A percentile compares a stretch with the other conserved stretches of the same genome.
Conservation (phyloP, 2,329 filamentous ascomycete species). For the Fusarium pseudoanthophilum region DNA sequence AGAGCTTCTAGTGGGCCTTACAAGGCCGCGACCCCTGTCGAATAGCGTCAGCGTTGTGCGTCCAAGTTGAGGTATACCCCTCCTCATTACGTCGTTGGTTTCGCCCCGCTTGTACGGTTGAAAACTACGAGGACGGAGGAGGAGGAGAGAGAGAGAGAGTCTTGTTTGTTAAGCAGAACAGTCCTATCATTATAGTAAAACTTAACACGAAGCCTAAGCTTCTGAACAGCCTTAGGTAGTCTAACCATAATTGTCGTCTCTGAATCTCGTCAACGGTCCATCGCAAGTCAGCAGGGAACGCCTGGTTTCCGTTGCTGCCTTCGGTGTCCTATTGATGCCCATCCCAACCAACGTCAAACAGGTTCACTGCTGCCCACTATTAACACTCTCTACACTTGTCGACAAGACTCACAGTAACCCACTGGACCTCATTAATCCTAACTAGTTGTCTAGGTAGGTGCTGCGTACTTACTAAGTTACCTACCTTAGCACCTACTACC, state of each 20-base stretch:
- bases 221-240: neutral
- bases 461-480: neutral
- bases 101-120: slow-evolving; percentile 22
- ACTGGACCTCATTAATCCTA: slow-evolving; percentile 30
- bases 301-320: slow-evolving; percentile 34
- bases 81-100: slow-evolving; percentile 44
- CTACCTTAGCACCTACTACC: too few species aligned
- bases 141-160: neutral
- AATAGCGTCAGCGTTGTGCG: slow-evolving; percentile 40
- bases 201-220: neutral
- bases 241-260: neutral
- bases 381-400: slow-evolving; percentile 7
- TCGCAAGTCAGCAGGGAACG: slow-evolving; percentile 20
- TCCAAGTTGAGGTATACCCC: slow-evolving; percentile 31
- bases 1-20: slow-evolving; percentile 22
- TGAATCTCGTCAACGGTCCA: neutral
- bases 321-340: slow-evolving; percentile 36
- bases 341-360: slow-evolving; percentile 28
- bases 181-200: slow-evolving; percentile 3
- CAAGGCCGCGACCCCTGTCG: slow-evolving; percentile 26
- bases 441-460: neutral
- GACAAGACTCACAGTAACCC: slow-evolving; percentile 14
- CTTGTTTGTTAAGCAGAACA: neutral
- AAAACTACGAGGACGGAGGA: neutral
- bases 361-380: slow-evolving; percentile 10